phyloP scores from a whole-genome alignment of 2,329 filamentous ascomycete genomes.

The Exophiala xenobiotica region DNA sequence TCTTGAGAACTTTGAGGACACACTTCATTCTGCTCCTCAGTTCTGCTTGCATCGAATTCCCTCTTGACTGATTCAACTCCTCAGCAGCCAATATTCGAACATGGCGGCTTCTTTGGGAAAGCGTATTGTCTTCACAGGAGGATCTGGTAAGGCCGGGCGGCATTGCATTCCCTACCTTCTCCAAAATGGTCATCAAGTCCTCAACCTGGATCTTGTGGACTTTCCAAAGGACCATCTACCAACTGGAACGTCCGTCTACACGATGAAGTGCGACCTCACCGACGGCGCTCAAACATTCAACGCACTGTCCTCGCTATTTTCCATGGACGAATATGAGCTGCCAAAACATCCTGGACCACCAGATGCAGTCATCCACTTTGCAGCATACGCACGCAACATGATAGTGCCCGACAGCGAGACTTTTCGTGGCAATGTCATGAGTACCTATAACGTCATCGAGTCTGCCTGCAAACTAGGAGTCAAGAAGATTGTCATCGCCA shows the following conservation, averaged over 20 bases:
- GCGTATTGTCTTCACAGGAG: slow-evolving; percentile 55
- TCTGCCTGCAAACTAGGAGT: slow-evolving; percentile 62
- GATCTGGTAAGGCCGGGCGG: slow-evolving; percentile 56
- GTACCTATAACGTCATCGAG: slow-evolving; percentile 64
- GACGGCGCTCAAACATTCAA: slow-evolving; percentile 58
- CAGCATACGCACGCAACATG: slow-evolving; percentile 60
- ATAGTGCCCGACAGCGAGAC: slow-evolving; percentile 61
- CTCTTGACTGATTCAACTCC: neutral
- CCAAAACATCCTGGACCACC: slow-evolving; percentile 44
- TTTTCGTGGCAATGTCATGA: slow-evolving; percentile 56
- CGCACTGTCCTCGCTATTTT: slow-evolving; percentile 57
- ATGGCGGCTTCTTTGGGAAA: slow-evolving; percentile 32
- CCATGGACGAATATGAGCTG: slow-evolving; percentile 51
- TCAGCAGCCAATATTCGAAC: neutral
- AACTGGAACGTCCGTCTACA: slow-evolving; percentile 50
- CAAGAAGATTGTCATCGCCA: slow-evolving; percentile 62
- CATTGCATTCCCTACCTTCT: slow-evolving; percentile 56
- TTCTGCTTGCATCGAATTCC: neutral
- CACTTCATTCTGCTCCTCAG: neutral
- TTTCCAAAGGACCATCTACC: slow-evolving; percentile 34
- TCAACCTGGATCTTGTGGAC: slow-evolving; percentile 56
- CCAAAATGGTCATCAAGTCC: slow-evolving; percentile 50
- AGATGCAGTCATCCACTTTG: slow-evolving; percentile 64
- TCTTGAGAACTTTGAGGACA: neutral
- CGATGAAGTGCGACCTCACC: slow-evolving; percentile 57